These are phyloP conservation scores for Fusarium pseudograminearum DNA, from an alignment of 2,329 filamentous ascomycete genomes.

Conservation along the genomic window DNA sequence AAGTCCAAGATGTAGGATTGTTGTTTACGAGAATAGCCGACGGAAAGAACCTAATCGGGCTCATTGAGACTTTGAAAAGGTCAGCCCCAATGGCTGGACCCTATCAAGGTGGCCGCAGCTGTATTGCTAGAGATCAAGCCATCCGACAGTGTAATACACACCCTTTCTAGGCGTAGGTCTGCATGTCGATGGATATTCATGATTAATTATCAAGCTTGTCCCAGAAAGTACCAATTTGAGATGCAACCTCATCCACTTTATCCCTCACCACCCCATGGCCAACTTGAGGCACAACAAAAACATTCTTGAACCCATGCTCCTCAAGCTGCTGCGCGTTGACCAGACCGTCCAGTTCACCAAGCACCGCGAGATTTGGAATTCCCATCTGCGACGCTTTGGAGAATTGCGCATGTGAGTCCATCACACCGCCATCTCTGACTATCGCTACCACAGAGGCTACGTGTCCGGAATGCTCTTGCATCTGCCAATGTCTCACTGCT, in stretches of 20 bases:
- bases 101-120: too few relatives aligned
- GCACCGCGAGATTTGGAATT: slow-evolving; percentile 28
- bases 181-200: rapidly evolving
- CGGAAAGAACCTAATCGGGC: too few relatives aligned
- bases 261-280: slow-evolving; percentile 47
- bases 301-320: slow-evolving; percentile 33
- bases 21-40: too few relatives aligned
- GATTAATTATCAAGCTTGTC: background rate
- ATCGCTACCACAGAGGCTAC: slow-evolving; percentile 59
- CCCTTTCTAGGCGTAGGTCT: rapidly evolving
- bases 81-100: too few relatives aligned
- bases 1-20: too few relatives aligned
- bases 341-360: slow-evolving; percentile 46
- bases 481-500: slow-evolving; percentile 62
- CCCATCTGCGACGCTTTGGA: slow-evolving; percentile 23
- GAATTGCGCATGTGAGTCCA: slow-evolving; percentile 51
- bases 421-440: slow-evolving; percentile 59
- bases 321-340: slow-evolving; percentile 31
- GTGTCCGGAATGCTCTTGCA: slow-evolving; percentile 60
- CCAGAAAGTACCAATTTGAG: slow-evolving; percentile 38
- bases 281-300: slow-evolving; percentile 39
- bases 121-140: too few relatives aligned
- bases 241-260: slow-evolving; percentile 37
- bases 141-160: too few relatives aligned
- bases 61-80: too few relatives aligned